Evolutionary conservation across 129 eudicot species (phyloP).

Genomic region (Saposhnikovia divaricata): DNA sequence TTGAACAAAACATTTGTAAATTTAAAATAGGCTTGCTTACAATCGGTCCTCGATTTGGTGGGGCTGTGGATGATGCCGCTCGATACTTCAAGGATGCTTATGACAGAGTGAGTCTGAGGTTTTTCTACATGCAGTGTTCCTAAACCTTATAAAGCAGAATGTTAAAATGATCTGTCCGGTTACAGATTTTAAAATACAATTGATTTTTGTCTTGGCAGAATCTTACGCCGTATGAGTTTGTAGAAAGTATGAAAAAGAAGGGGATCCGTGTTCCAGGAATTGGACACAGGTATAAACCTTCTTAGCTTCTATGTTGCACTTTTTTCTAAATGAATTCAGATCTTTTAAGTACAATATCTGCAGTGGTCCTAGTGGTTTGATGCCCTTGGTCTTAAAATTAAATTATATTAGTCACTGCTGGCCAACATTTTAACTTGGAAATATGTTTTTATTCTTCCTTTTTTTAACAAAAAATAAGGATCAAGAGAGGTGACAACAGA

Average conservation of each 20-base stretch:
- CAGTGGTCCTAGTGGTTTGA: neutral
- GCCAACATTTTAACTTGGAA: neutral
- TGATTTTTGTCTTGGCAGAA: slow-evolving; percentile 34
- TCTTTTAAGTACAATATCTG: neutral
- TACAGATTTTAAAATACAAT: neutral
- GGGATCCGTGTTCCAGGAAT: slow-evolving; percentile 97
- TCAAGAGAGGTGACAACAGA: slow-evolving; percentile 95
- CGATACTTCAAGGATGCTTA: slow-evolving; percentile 95
- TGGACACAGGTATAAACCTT: slow-evolving; percentile 68
- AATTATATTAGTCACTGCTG: too few species aligned
- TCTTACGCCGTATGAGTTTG: slow-evolving; percentile 81
- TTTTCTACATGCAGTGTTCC: neutral
- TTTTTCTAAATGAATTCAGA: neutral
- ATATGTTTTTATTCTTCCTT: neutral
- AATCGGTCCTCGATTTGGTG: slow-evolving; percentile 97
- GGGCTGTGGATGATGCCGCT: slow-evolving; percentile 94
- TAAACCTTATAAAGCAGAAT: neutral
- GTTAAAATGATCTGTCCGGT: neutral
- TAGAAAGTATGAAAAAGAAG: slow-evolving; percentile 87
- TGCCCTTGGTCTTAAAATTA: neutral
- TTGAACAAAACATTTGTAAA: neutral
- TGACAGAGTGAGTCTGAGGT: slow-evolving; percentile 49
- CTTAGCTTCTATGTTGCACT: slow-evolving; percentile 3
- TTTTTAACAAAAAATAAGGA: slow-evolving; percentile 31
- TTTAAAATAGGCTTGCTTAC: slow-evolving; percentile 74